Evolutionary conservation across 2,329 filamentous ascomycete genomes (phyloP).

Genomic region (Cladosporium oxysporum): DNA sequence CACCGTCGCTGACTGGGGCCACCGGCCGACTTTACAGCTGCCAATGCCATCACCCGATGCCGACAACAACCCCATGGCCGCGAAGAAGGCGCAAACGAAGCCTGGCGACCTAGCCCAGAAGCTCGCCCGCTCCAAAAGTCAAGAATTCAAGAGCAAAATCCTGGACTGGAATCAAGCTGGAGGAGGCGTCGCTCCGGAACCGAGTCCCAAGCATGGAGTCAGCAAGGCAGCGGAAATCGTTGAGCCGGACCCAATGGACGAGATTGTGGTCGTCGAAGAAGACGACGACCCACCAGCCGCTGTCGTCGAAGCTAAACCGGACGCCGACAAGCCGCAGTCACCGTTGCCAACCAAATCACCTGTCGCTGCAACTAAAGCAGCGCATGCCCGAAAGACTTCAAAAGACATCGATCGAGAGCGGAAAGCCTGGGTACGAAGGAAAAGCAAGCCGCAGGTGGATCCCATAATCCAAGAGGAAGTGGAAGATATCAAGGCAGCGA

Average conservation of each 20-base stretch:
- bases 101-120: conserved; percentile 32
- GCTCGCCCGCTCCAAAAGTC: conserved; percentile 34
- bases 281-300: conserved; percentile 18
- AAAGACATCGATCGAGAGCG: conserved; percentile 36
- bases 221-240: conserved; percentile 11
- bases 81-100: conserved; percentile 34
- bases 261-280: conserved; percentile 30
- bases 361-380: conserved; percentile 2
- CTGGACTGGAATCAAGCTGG: conserved; percentile 36
- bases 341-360: conserved; percentile 12
- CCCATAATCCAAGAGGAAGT: conserved; percentile 41
- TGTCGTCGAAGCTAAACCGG: conserved; percentile 14
- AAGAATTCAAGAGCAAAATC: conserved; percentile 38
- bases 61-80: conserved; percentile 21
- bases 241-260: conserved; percentile 12
- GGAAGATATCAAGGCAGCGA: conserved; percentile 52
- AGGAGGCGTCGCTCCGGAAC: conserved; percentile 31
- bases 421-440: conserved; percentile 40
- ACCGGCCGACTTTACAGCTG: conserved; percentile 26
- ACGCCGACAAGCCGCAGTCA: conserved; percentile 14
- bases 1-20: conserved; percentile 32
- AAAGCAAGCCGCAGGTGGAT: conserved; percentile 40
- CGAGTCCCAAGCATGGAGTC: conserved; percentile 30
- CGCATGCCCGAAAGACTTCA: conserved; percentile 25
- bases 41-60: conserved; percentile 34